These are phyloP conservation scores for Globisporangium paddicum DNA, from an alignment of 352 stramenopile species.

Conservation along the genomic window DNA sequence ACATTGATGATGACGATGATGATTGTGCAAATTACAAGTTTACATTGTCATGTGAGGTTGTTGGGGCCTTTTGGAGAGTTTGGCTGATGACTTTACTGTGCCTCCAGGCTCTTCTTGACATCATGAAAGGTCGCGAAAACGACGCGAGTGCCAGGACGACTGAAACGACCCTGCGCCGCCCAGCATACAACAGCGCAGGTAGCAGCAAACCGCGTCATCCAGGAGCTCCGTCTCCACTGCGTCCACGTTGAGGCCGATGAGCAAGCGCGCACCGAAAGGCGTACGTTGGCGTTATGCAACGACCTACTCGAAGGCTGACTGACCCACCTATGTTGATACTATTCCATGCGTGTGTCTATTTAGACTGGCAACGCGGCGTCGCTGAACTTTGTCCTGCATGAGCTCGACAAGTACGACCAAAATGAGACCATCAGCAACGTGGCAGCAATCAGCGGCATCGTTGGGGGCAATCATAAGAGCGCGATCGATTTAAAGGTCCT, in stretches of 20 bases:
- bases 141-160: constrained; percentile 17
- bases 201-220: background rate
- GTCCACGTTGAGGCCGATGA: constrained; percentile 23
- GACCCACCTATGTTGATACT: background rate
- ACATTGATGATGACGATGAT: background rate
- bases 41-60: background rate
- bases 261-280: constrained; percentile 42
- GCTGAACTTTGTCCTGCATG: constrained; percentile 50
- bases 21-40: constrained; percentile 5
- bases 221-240: background rate
- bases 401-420: constrained; percentile 58
- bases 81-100: too few relatives aligned
- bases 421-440: constrained; percentile 13
- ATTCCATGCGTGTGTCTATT: constrained; percentile 2
- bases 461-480: background rate
- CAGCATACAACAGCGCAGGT: background rate
- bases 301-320: background rate
- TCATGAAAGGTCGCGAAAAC: constrained; percentile 50
- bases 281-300: constrained; percentile 17
- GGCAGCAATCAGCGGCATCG: constrained; percentile 4
- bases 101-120: background rate
- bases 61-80: too few relatives aligned
- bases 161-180: constrained; percentile 1
- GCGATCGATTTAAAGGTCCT: constrained; percentile 6
- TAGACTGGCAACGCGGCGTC: constrained; percentile 30